These are phyloP conservation scores for Nothomitra cinnamomea DNA, from an alignment of 2,329 filamentous ascomycete species.

Conservation along the genomic window DNA sequence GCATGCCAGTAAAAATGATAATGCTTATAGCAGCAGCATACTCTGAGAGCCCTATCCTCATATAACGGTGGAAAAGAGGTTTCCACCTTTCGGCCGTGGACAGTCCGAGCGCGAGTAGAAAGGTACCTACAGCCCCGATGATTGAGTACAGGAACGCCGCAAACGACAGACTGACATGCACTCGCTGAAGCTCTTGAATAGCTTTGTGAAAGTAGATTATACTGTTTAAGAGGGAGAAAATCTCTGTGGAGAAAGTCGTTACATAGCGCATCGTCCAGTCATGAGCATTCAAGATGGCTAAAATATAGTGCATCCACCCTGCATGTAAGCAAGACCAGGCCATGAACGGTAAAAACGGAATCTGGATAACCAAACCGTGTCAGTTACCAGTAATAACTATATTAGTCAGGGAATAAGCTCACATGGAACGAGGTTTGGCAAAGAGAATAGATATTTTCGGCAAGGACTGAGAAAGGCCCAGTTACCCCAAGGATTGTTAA, in stretches of 20 bases:
- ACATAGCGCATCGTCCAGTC: slow-evolving; percentile 57
- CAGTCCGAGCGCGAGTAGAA: slow-evolving; percentile 42
- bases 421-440: slow-evolving; percentile 38
- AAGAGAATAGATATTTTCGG: slow-evolving; percentile 45
- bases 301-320: slow-evolving; percentile 45
- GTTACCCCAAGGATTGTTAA: slow-evolving; percentile 49
- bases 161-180: slow-evolving; percentile 37
- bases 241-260: slow-evolving; percentile 48
- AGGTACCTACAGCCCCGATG: slow-evolving; percentile 46
- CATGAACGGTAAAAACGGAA: slow-evolving; percentile 49
- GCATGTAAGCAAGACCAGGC: slow-evolving; percentile 50
- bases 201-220: slow-evolving; percentile 55
- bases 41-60: slow-evolving; percentile 43
- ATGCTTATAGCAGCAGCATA: slow-evolving; percentile 52
- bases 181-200: slow-evolving; percentile 44
- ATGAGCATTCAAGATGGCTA: slow-evolving; percentile 50
- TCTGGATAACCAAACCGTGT: slow-evolving; percentile 19
- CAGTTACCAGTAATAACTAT: neutral
- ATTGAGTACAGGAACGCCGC: slow-evolving; percentile 48
- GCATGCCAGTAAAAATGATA: slow-evolving; percentile 45
- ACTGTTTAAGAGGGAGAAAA: slow-evolving; percentile 49
- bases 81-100: slow-evolving; percentile 45
- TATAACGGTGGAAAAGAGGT: slow-evolving; percentile 42
- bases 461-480: slow-evolving; percentile 48
- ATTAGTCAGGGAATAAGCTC: slow-evolving; percentile 10